These are phyloP conservation scores for Furcasterigmium furcatum DNA, from an alignment of 2,329 filamentous ascomycete species.

Conservation along the genomic window DNA sequence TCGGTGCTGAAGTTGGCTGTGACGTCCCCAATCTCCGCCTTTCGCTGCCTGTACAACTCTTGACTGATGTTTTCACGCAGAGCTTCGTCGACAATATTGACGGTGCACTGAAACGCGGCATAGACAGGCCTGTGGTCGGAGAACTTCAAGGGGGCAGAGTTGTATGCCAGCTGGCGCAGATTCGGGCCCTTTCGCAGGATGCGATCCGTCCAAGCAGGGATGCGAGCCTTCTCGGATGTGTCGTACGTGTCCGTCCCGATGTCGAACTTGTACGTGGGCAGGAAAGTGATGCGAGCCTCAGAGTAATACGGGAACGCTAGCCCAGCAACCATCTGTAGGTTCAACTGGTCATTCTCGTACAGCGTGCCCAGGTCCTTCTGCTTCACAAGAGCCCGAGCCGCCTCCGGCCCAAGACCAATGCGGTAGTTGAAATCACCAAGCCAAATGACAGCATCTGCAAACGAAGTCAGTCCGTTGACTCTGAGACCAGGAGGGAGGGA, in stretches of 20 bases:
- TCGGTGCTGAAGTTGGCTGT: constrained; percentile 47
- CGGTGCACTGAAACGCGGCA: constrained; percentile 79
- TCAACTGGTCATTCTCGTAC: constrained; percentile 94
- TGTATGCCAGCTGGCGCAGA: constrained; percentile 79
- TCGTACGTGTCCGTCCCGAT: constrained; percentile 87
- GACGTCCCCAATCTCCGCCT: constrained; percentile 58
- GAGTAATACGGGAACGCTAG: constrained; percentile 89
- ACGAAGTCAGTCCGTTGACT: too few relatives aligned
- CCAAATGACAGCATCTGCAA: constrained; percentile 80
- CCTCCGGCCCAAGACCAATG: constrained; percentile 79
- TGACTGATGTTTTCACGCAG: constrained; percentile 70
- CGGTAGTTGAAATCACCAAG: constrained; percentile 98
- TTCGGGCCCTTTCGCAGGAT: constrained; percentile 83
- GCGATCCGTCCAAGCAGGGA: constrained; percentile 96
- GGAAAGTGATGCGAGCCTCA: constrained; percentile 82
- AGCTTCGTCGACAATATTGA: constrained; percentile 76
- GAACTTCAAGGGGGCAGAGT: constrained; percentile 77
- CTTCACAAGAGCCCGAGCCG: constrained; percentile 70
- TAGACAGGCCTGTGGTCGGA: constrained; percentile 97
- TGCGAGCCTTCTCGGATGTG: constrained; percentile 91
- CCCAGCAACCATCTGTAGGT: constrained; percentile 93
- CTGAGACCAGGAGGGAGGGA: background rate
- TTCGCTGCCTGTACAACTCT: constrained; percentile 70
- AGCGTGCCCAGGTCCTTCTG: constrained; percentile 71
- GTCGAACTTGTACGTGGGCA: constrained; percentile 95